Conservation (phyloP, 306 rosid genomes). For the Corylus avellana region DNA sequence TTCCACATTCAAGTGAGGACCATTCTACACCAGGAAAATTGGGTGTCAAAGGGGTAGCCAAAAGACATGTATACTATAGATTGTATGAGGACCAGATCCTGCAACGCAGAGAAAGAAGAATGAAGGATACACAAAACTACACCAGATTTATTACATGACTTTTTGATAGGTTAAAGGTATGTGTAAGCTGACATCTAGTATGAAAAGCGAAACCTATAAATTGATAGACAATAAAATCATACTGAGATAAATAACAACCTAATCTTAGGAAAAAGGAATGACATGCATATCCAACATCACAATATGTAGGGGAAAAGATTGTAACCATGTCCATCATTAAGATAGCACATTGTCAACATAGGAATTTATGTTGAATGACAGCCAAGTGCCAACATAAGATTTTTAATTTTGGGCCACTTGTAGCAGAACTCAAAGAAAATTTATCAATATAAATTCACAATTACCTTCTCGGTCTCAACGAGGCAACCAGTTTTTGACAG, state of each 20-base stretch:
- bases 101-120: background rate
- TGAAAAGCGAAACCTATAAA: background rate
- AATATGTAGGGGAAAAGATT: background rate
- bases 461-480: constrained; percentile 78
- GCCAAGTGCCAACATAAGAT: background rate
- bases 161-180: background rate
- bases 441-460: background rate
- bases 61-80: background rate
- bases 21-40: background rate
- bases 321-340: background rate
- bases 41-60: background rate
- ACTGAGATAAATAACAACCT: background rate
- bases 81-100: background rate
- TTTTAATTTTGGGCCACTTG: background rate
- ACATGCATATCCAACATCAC: background rate
- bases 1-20: background rate
- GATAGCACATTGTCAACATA: background rate
- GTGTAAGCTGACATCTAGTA: background rate
- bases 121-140: background rate
- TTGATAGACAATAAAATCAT: background rate
- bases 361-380: background rate
- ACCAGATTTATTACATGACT: background rate
- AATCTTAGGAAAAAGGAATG: background rate
- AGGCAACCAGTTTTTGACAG: constrained; percentile 55
- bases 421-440: background rate